These are phyloP conservation scores for Dovyalis caffra DNA, from an alignment of 345 rosid species.

Conservation along the genomic window DNA sequence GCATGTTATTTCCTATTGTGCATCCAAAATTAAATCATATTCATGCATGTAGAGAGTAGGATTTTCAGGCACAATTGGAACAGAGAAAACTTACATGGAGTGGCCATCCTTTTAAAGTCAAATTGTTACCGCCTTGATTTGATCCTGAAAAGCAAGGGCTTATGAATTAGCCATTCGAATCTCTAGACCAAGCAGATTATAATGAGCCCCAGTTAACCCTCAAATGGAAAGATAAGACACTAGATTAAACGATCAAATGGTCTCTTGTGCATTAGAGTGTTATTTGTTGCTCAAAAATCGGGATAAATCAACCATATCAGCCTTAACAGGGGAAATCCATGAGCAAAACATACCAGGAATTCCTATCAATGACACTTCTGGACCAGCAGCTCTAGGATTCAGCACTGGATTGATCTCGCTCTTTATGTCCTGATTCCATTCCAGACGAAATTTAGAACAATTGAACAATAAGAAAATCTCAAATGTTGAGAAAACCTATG, in stretches of 20 bases:
- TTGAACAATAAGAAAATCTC: not conserved
- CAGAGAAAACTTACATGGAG: conserved; percentile 61
- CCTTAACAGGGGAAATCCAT: not conserved
- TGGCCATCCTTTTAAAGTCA: conserved; percentile 96
- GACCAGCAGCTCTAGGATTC: conserved; percentile 78
- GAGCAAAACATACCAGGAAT: conserved; percentile 65
- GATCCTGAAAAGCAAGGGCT: conserved; percentile 53
- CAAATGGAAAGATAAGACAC: not conserved
- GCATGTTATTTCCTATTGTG: not conserved
- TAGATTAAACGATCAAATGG: not conserved
- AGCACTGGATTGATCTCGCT: conserved; percentile 81
- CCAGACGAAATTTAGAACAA: conserved; percentile 30
- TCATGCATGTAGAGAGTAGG: not conserved
- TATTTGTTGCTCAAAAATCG: conserved; percentile 5
- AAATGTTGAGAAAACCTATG: not conserved
- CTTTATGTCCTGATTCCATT: conserved; percentile 71
- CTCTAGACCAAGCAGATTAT: not conserved
- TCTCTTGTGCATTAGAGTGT: not conserved
- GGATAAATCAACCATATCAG: conserved; percentile 11
- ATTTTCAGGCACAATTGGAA: not conserved
- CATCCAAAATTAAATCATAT: not conserved
- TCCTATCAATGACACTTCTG: conserved; percentile 90
- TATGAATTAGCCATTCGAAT: conserved; percentile 10
- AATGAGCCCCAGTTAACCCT: not conserved
- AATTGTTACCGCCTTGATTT: conserved; percentile 80